phyloP scores from a whole-genome alignment of 768 basidiomycete genomes.

The Termitomyces sp. region DNA sequence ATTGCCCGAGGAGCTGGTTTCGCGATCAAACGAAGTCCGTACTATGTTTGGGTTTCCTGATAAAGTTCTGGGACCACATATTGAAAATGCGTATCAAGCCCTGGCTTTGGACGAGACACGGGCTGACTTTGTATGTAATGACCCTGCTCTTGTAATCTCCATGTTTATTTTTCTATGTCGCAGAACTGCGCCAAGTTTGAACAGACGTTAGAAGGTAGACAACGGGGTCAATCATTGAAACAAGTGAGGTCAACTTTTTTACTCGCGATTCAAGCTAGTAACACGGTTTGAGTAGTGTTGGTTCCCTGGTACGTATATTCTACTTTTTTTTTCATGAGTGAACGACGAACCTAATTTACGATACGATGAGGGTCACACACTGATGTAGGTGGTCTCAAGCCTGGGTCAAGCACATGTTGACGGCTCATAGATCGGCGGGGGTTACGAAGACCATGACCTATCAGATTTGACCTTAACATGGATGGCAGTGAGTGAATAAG shows the following conservation, averaged over 20 bases:
- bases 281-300: slow-evolving; percentile 43
- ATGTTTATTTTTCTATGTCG: not conserved
- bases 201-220: slow-evolving; percentile 45
- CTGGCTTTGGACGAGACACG: slow-evolving; percentile 64
- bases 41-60: slow-evolving; percentile 65
- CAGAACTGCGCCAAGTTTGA: slow-evolving; percentile 57
- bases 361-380: slow-evolving; percentile 27
- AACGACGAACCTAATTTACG: not conserved
- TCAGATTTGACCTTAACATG: slow-evolving; percentile 58
- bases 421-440: slow-evolving; percentile 55
- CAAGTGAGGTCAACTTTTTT: slow-evolving; percentile 37
- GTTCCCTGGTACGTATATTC: slow-evolving; percentile 50
- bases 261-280: not conserved
- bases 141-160: not conserved
- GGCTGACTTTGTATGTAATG: slow-evolving; percentile 54
- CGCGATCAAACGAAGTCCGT: slow-evolving; percentile 34
- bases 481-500: slow-evolving; percentile 47
- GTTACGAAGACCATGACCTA: slow-evolving; percentile 62
- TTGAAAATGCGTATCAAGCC: slow-evolving; percentile 63
- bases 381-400: slow-evolving; percentile 23
- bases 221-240: slow-evolving; percentile 52
- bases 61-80: slow-evolving; percentile 50
- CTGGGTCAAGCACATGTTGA: not conserved
- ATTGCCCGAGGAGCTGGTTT: slow-evolving; percentile 58
- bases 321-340: not conserved